Evolutionary conservation across 331 rosid genomes (phyloP).

Genomic region (Arachis monticola): DNA sequence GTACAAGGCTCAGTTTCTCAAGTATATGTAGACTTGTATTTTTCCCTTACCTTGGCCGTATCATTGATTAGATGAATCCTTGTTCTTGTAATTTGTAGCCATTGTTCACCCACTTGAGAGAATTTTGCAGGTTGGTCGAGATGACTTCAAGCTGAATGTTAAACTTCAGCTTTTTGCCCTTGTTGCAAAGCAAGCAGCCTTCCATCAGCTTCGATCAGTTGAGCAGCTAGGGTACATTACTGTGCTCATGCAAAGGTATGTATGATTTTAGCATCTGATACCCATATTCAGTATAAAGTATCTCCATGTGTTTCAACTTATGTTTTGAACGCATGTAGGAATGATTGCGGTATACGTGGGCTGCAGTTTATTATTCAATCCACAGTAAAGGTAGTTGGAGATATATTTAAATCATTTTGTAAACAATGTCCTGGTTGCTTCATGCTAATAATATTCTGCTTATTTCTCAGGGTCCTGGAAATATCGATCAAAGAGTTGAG

Average conservation of each 20-base stretch:
- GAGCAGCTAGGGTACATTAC: conserved; percentile 97
- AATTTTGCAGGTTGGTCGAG: conserved; percentile 74
- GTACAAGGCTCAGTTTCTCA: background rate
- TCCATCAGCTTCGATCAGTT: conserved; percentile 95
- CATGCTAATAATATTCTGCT: conserved; percentile 34
- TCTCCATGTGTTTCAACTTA: conserved; percentile 29
- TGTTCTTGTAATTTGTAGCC: conserved; percentile 11
- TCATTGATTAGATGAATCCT: conserved; percentile 49
- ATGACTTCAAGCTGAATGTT: conserved; percentile 78
- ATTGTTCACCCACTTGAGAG: conserved; percentile 27
- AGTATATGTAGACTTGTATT: conserved; percentile 1
- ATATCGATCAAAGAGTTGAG: conserved; percentile 78
- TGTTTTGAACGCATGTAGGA: conserved; percentile 56
- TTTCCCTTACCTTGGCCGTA: conserved; percentile 11
- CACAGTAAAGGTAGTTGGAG: conserved; percentile 70
- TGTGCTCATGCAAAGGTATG: conserved; percentile 71
- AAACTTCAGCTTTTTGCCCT: conserved; percentile 93
- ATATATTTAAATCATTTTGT: conserved; percentile 12
- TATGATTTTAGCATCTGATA: conserved; percentile 22
- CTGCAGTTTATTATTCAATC: conserved; percentile 86
- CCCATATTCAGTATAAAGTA: conserved; percentile 30
- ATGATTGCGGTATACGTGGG: conserved; percentile 82
- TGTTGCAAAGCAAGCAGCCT: conserved; percentile 87
- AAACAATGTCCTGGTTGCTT: conserved; percentile 14
- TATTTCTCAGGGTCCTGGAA: conserved; percentile 72